Base-by-base conservation (phyloP, 2,329 filamentous ascomycete species). In the Aspergillus clavatus region DNA sequence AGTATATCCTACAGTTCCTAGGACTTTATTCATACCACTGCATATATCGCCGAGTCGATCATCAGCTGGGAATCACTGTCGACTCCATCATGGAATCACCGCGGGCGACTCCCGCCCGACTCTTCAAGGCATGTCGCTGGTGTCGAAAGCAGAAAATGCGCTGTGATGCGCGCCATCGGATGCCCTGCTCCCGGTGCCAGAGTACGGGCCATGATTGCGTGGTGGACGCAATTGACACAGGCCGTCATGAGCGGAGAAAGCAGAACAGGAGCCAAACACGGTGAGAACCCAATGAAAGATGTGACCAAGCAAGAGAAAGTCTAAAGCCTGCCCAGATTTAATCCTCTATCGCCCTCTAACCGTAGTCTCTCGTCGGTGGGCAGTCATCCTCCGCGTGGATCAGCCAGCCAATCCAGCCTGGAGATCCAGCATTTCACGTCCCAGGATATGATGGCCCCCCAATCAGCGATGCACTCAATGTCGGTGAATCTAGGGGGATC, bases 91-190 rank as follows among this genome's bases (percentile, higher is more conserved):
- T 33, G 29, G 29, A 33, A 18, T 33, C 29, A 16, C 29, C 29
- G 3, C 14, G 29, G 29, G 14, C n/a, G 11, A 18, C 29, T 42
- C 59, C 62, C 38, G 51, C 57, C 42, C 61, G 59, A 12, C 57
- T 62, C 43, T 66, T 66, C 35, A 66, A 66, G 45, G 59, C 63
- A 59, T 66, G 63, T 38, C 61, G 63, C 24, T 58, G 62, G 58
- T 66, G 63, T 53, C 55, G 61, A 22, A 52, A 60, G 48, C 62
- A 63, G 43, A 66, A 66, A 42, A 64, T 66, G 58, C 61, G 63
- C 27, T 66, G 63, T 35, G 63, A 66, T 52, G 63, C 63, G 23
- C 62, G 62, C 23, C 59, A 54, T 12, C 63, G 61, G 42, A 54
- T 65, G 29, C 63, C 63, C n/a, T 66, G 63, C 40, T 62, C 61